Base-by-base conservation (phyloP, 257 asterid species). In the Nicotiana undulata region DNA sequence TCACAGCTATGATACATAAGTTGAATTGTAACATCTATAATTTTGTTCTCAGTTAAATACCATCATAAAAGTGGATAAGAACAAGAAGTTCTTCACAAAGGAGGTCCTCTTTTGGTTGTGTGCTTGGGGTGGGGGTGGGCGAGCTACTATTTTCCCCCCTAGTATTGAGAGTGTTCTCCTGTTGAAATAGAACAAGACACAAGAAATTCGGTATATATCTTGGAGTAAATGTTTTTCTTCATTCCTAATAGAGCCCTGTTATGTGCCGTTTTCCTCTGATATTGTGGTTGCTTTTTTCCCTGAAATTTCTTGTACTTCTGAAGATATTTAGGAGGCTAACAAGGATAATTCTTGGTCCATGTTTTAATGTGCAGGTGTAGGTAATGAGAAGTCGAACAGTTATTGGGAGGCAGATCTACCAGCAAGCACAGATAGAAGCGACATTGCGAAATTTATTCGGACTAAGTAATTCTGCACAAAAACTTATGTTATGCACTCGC, bases 361-460 rank as follows among this genome's bases (percentile, higher is more conserved):
- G 44, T 51, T 77, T 58, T 82, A n/a, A 64, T 66, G 40, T 86
- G 81, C 86, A 95, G 97, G 82, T 79, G 85, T 86, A 91, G 96
- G 97, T 15, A 95, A 95, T 82, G 85, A 87, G 83, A 92, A 84
- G 88, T 86, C 96, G 9, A 95, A 95, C 82, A 83, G 77, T 9
- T 95, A 91, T 85, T 95, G 94, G 96, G 98, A 95, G 86, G 96
- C 93, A 79, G 90, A 87, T 66, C 83, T 95, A 80, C 92, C 91
- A 1, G 82, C 81, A 51, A 44, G 83, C 6, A 65, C 28, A 9
- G 88, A 91, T 83, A 90, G 97, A 89, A 88, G 86, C 70, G 89
- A 91, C 44, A 89, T 89, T 16, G 92, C 89, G 55, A 86, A 70
- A 31, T 95, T 90, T 85, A 90, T 95, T 67, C 87, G 84, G 52